Evolutionary conservation across 2,329 filamentous ascomycete genomes (phyloP).

Genomic region (Hypoxylon sp.): DNA sequence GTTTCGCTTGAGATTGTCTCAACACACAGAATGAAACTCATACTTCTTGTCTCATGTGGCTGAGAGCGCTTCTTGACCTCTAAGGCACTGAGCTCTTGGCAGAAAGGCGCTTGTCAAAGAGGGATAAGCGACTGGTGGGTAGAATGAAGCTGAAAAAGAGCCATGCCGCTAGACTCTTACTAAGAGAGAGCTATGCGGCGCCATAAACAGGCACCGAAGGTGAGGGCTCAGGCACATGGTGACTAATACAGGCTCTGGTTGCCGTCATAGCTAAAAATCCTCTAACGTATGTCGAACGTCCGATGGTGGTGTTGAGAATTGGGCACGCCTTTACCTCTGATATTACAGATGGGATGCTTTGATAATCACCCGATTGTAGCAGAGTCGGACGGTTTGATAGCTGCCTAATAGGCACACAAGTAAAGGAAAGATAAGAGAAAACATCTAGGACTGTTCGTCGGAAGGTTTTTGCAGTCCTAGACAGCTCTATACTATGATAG

Average conservation of each 20-base stretch:
- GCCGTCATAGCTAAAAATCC: neutral
- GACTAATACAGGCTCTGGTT: neutral
- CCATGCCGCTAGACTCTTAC: constrained; percentile 5
- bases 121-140: constrained; percentile 5
- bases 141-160: constrained; percentile 13
- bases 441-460: neutral
- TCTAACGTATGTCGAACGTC: neutral
- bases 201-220: neutral
- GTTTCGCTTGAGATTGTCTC: too few species aligned
- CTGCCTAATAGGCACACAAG: too few species aligned
- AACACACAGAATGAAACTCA: neutral
- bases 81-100: constrained; percentile 15
- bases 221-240: neutral
- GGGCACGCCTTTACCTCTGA: neutral
- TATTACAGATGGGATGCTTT: neutral
- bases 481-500: too few species aligned
- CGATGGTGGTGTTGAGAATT: neutral
- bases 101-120: neutral
- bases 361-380: neutral
- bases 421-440: neutral
- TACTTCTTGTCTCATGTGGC: constrained; percentile 4
- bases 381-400: neutral
- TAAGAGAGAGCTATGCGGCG: neutral
- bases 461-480: neutral
- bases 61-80: constrained; percentile 4